These are phyloP conservation scores for Verticillium nonalfalfae DNA, from an alignment of 2,329 filamentous ascomycete genomes.

Conservation along the genomic window DNA sequence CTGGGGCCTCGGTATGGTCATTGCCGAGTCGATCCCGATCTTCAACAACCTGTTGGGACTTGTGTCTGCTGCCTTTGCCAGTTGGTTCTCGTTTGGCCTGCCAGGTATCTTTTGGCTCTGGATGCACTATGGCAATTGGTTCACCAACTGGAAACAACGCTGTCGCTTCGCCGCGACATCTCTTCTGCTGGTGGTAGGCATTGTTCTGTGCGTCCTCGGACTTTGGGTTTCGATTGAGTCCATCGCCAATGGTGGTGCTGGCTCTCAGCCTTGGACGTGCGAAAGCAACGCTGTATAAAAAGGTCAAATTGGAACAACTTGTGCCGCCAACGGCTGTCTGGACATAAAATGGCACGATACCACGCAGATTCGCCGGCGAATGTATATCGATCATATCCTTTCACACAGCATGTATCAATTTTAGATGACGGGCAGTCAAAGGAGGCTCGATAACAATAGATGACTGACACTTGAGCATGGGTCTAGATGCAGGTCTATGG, in stretches of 20 bases:
- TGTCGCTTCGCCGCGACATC: conserved; percentile 23
- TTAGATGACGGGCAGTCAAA: too few relatives aligned
- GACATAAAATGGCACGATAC: too few relatives aligned
- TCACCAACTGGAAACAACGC: conserved; percentile 21
- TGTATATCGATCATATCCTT: too few relatives aligned
- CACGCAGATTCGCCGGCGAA: too few relatives aligned
- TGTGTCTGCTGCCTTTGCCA: conserved; percentile 56
- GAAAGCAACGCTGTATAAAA: conserved; percentile 14
- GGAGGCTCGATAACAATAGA: too few relatives aligned
- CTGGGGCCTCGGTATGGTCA: conserved; percentile 59
- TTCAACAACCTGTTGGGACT: conserved; percentile 61
- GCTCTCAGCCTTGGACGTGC: conserved; percentile 29
- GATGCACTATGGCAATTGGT: conserved; percentile 36
- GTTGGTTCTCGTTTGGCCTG: conserved; percentile 57
- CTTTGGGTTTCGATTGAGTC: conserved; percentile 31
- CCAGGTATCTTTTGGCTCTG: conserved; percentile 42
- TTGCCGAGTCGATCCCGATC: conserved; percentile 63
- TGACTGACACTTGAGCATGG: too few relatives aligned
- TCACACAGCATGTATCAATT: too few relatives aligned
- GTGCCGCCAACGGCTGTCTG: too few relatives aligned
- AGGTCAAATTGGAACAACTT: too few relatives aligned
- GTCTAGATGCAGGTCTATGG: not conserved
- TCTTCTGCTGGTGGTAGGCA: conserved; percentile 22
- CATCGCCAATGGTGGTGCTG: conserved; percentile 19
- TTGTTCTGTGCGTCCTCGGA: conserved; percentile 29